Conservation (phyloP, 139 green algal species). For the Picochlorum sp. region DNA sequence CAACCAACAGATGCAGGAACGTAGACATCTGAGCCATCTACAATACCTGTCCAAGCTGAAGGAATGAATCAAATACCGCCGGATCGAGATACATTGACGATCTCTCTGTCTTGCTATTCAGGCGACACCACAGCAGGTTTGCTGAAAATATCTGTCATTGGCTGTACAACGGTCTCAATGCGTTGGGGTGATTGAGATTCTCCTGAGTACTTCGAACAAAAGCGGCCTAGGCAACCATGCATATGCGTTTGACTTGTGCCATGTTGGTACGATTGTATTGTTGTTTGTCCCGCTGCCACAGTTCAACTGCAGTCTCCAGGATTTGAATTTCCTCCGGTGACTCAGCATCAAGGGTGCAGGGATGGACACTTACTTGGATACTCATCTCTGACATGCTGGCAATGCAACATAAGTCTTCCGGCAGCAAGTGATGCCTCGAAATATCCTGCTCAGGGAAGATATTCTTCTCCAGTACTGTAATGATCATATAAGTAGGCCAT, state of each 20-base stretch:
- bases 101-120: conserved; percentile 12
- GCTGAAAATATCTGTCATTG: no score
- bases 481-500: conserved; percentile 67
- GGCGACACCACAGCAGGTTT: conserved; percentile 9
- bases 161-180: no score
- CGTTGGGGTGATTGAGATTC: no score
- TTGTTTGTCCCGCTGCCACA: no score
- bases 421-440: conserved; percentile 22
- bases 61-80: conserved; percentile 36
- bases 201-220: no score
- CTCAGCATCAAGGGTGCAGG: not conserved
- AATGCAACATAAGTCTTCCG: no score
- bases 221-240: no score
- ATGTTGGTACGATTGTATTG: no score
- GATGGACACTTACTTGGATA: not conserved
- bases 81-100: conserved; percentile 32
- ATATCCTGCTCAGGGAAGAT: conserved; percentile 40
- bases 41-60: conserved; percentile 39
- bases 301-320: no score
- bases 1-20: conserved; percentile 41
- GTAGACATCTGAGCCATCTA: conserved; percentile 25
- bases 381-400: not conserved
- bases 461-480: conserved; percentile 38
- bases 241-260: no score
- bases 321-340: no score